A percentile compares a stretch with the other conserved stretches of the same genome.
These are phyloP conservation scores for Pelargonium myrrhifolium DNA, from an alignment of 441 rosid genomes.

Conservation along the genomic window DNA sequence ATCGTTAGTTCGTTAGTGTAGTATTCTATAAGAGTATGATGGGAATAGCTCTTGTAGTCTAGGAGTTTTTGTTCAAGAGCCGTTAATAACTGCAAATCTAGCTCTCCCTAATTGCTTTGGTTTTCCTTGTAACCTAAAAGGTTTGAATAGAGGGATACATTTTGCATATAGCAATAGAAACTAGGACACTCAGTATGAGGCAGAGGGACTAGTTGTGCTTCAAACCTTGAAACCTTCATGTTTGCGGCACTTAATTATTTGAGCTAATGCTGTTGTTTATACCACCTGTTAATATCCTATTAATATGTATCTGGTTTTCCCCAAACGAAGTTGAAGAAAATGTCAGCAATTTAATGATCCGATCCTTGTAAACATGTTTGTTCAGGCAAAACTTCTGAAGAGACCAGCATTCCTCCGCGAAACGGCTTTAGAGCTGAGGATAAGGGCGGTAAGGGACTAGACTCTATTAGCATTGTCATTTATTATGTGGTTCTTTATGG, in stretches of 20 bases:
- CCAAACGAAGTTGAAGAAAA: background rate
- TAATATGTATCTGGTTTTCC: background rate
- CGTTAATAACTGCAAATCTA: too few relatives aligned
- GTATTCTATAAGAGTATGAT: too few relatives aligned
- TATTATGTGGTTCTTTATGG: background rate
- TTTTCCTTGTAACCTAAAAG: too few relatives aligned
- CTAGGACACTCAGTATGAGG: too few relatives aligned
- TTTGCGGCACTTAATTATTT: too few relatives aligned
- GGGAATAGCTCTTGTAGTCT: too few relatives aligned
- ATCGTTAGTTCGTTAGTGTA: background rate
- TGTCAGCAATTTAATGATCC: background rate
- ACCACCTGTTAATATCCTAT: background rate
- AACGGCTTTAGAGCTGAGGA: slow-evolving; percentile 36
- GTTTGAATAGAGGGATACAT: too few relatives aligned
- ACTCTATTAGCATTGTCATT: background rate
- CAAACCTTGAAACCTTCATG: too few relatives aligned
- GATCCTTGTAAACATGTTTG: background rate
- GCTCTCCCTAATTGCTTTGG: too few relatives aligned
- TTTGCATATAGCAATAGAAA: too few relatives aligned
- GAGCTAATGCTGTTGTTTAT: background rate
- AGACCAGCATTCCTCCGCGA: slow-evolving; percentile 1
- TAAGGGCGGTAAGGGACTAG: slow-evolving; percentile 25
- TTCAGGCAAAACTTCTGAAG: slow-evolving; percentile 41
- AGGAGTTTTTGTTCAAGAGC: too few relatives aligned
- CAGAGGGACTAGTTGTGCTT: too few relatives aligned